Evolutionary conservation across 805 yeast species (phyloP).

Genomic region (Kluyveromyces dobzhanskii): DNA sequence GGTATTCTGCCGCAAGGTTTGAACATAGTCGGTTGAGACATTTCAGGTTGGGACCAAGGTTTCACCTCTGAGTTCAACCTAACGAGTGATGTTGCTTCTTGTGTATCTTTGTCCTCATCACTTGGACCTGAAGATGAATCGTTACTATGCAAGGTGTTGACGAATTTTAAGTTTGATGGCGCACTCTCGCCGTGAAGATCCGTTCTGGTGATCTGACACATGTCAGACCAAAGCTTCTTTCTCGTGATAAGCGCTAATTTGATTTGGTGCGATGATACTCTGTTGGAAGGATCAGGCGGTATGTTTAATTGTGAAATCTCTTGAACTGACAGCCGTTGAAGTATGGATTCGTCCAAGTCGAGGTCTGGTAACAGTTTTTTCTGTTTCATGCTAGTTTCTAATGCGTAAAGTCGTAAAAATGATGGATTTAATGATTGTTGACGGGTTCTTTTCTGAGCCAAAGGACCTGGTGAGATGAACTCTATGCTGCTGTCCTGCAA

Average conservation of each 20-base stretch:
- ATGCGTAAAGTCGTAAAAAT: conserved; percentile 24
- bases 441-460: conserved; percentile 15
- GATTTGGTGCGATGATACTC: conserved; percentile 16
- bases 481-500: not conserved
- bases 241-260: conserved; percentile 25
- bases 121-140: not conserved
- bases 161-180: conserved; percentile 20
- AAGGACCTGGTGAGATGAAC: not conserved
- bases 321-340: conserved; percentile 13
- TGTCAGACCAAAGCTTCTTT: conserved; percentile 26
- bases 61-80: conserved; percentile 20
- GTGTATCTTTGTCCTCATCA: not conserved
- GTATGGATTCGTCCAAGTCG: conserved; percentile 23
- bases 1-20: conserved; percentile 25
- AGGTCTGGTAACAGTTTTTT: conserved; percentile 23
- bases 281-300: conserved; percentile 7
- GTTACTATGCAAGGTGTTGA: not conserved
- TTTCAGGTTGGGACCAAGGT: conserved; percentile 18
- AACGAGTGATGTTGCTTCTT: conserved; percentile 15
- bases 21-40: conserved; percentile 12
- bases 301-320: conserved; percentile 18
- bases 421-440: conserved; percentile 22
- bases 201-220: conserved; percentile 18
- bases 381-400: conserved; percentile 19
- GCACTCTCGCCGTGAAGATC: conserved; percentile 25